Conservation (phyloP, 371 early-diverging fungal genomes). For the Mycotypha africana region DNA sequence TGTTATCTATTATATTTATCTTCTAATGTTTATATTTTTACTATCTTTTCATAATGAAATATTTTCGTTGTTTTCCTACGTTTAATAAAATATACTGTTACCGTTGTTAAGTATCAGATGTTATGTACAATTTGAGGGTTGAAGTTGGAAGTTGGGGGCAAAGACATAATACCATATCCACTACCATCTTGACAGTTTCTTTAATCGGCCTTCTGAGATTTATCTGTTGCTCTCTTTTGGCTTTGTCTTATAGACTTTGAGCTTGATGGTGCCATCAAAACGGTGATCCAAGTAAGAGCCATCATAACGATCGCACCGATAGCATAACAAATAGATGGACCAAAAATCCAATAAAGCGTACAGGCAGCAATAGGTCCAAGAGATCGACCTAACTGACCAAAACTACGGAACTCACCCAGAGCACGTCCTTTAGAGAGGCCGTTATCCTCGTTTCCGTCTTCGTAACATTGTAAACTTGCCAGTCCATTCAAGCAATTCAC, state of each 20-base stretch:
- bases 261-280: conserved; percentile 3
- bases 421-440: conserved; percentile 59
- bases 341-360: conserved; percentile 83
- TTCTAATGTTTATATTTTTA: too few species aligned
- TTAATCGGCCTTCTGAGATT: conserved; percentile 3
- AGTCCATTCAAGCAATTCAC: conserved; percentile 86
- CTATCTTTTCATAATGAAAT: too few species aligned
- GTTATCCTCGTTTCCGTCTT: conserved; percentile 11
- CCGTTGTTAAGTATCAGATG: too few species aligned
- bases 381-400: conserved; percentile 91
- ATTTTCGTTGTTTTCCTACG: too few species aligned
- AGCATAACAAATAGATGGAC: conserved; percentile 56
- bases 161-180: too few species aligned
- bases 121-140: too few species aligned
- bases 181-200: too few species aligned
- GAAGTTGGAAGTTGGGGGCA: too few species aligned
- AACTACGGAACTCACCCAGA: conserved; percentile 83
- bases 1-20: too few species aligned
- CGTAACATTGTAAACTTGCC: conserved; percentile 55
- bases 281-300: conserved; percentile 13
- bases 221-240: background rate
- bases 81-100: too few species aligned
- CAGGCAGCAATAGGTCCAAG: conserved; percentile 88
- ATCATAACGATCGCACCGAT: conserved; percentile 29
- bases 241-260: background rate